A percentile compares a stretch with the other conserved stretches of the same genome.
phyloP scores from a whole-genome alignment of 2,329 filamentous ascomycete genomes.

The Talaromyces funiculosus region DNA sequence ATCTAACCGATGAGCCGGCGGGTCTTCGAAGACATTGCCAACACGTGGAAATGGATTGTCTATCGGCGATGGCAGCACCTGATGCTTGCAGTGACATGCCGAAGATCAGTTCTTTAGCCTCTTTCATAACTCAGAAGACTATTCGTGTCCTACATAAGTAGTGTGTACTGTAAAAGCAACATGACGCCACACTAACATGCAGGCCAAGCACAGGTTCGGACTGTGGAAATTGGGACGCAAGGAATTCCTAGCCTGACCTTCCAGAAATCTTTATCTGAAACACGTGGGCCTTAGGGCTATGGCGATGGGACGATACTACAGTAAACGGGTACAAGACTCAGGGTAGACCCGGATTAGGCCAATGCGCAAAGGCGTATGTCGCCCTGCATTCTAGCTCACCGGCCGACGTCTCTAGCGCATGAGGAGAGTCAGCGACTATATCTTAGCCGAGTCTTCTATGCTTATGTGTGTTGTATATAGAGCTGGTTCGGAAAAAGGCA shows the following conservation, averaged over 20 bases:
- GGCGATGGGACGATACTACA: not conserved
- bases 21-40: not conserved
- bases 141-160: not conserved
- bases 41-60: not conserved
- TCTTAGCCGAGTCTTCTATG: not conserved
- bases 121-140: not conserved
- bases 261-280: not conserved
- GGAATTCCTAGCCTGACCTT: not conserved
- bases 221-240: not conserved
- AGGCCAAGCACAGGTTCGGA: not conserved
- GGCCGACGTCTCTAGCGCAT: not conserved
- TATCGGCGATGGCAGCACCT: not conserved
- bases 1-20: not conserved
- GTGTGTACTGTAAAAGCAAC: not conserved
- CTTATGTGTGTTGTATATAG: not conserved
- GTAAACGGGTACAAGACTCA: not conserved
- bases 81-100: not conserved
- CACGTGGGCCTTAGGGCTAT: conserved; percentile 5
- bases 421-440: not conserved
- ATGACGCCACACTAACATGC: not conserved
- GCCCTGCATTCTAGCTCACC: not conserved
- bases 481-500: not conserved
- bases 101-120: not conserved
- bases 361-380: not conserved
- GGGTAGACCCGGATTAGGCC: not conserved